Conservation (phyloP, 805 yeast species). For the Metschnikowia cubensis region DNA sequence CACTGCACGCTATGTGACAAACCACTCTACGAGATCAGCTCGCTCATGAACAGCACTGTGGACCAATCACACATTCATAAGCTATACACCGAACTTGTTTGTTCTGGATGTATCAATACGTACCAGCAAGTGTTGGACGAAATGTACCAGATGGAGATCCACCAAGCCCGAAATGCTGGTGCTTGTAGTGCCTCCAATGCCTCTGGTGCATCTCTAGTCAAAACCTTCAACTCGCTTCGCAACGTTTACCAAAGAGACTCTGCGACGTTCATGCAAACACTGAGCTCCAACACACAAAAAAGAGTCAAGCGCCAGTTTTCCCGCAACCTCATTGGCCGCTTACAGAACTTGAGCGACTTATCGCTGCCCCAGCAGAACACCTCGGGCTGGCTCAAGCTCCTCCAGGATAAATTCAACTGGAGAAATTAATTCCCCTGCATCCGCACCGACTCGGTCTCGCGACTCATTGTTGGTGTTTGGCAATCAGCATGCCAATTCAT, state of each 20-base stretch:
- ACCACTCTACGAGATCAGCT: constrained; percentile 62
- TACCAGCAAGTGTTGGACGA: constrained; percentile 52
- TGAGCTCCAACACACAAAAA: constrained; percentile 3
- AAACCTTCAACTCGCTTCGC: not conserved
- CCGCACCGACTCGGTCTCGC: constrained; percentile 1
- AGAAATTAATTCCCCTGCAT: constrained; percentile 1
- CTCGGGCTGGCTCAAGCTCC: constrained; percentile 9
- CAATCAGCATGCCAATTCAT: too few relatives aligned
- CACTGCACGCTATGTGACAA: constrained; percentile 68
- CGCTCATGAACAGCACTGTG: constrained; percentile 23
- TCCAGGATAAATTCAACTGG: constrained; percentile 11
- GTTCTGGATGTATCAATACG: constrained; percentile 56
- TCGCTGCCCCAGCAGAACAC: constrained; percentile 11
- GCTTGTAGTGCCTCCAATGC: too few relatives aligned
- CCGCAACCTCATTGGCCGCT: constrained; percentile 25
- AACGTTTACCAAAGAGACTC: not conserved
- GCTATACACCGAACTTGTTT: constrained; percentile 53
- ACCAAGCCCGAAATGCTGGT: not conserved
- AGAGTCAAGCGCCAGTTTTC: constrained; percentile 25
- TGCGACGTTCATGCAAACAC: not conserved
- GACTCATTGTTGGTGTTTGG: not conserved
- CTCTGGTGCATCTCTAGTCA: not conserved
- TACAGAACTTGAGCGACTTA: constrained; percentile 16
- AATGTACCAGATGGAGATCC: constrained; percentile 18
- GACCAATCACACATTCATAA: constrained; percentile 12